These are phyloP conservation scores for Sclerotinia nivalis DNA, from an alignment of 2,329 filamentous ascomycete species.

Conservation along the genomic window DNA sequence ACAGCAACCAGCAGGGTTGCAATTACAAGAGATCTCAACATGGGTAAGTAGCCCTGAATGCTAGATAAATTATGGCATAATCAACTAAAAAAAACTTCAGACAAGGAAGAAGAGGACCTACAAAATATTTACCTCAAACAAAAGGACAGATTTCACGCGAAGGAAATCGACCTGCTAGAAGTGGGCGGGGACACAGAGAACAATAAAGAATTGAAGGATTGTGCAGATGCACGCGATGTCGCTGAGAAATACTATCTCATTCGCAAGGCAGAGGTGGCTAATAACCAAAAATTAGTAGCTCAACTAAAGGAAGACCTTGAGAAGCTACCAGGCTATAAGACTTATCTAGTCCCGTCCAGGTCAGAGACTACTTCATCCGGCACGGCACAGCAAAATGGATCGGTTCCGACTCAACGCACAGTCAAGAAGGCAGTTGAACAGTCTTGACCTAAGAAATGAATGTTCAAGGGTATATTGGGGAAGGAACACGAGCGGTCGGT, in stretches of 20 bases:
- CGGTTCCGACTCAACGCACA: no score
- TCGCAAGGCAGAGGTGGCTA: background rate
- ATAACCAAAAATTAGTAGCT: background rate
- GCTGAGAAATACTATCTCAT: background rate
- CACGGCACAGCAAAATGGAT: background rate
- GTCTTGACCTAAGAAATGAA: background rate
- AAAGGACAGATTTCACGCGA: accelerated
- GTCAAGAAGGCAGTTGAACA: background rate
- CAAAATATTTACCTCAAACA: accelerated
- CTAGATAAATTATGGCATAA: background rate
- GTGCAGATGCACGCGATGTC: background rate
- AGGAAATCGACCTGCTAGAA: background rate
- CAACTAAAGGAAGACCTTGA: background rate
- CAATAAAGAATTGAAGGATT: background rate
- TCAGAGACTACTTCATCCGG: background rate
- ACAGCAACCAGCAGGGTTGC: background rate
- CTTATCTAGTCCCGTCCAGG: background rate
- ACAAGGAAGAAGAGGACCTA: background rate
- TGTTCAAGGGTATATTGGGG: background rate
- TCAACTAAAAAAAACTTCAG: background rate
- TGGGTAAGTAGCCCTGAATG: background rate
- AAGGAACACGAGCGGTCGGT: background rate
- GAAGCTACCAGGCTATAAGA: background rate
- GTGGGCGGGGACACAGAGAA: background rate
- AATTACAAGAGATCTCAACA: accelerated